Evolutionary conservation across 2,329 filamentous ascomycete genomes (phyloP), one percentile per base, ranked within the genome.

Genomic region (Elsinoe ampelina): DNA sequence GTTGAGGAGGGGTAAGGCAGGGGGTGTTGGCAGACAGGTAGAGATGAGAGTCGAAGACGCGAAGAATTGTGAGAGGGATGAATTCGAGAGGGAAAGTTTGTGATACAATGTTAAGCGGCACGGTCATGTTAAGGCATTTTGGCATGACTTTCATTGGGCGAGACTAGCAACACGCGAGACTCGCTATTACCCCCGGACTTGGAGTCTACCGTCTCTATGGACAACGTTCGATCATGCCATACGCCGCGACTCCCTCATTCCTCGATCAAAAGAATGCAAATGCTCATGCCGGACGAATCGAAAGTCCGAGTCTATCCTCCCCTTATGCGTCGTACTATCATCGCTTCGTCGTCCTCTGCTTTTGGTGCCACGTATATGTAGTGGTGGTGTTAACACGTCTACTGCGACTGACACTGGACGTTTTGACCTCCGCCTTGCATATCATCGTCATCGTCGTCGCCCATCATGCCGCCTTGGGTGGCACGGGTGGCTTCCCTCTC

Each of bases 351-450:
- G n/a, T 30, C 30, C n/a, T 12, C 12, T 22, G 41, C 41, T 8
- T 30, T 7, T 30, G 3, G 26, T 30, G 26, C 26, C 26, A 5
- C 26, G 7, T 3, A 30, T 30, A 30, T 30, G 41, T 45, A 45
- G 26, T 11, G 20, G 7, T 45, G 39, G 15, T 42, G 39, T 22
- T n/a, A 10, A 45, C 2, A n/a, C 63, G 42, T 73, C 82, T 91
- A 93, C 81, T 93, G 88, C 34, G 87, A 89, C 58, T 88, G 87
- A 72, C 88, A 93, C 77, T 93, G 88, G 58, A 93, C 87, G 61
- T 88, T 83, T 77, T 91, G 87, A 50, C 77, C 86, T 60, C 86
- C 85, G 12, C 69, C 71, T 61, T 82, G 79, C 73, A 76, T 75
- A 55, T 77, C 73, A 51, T 75, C 74, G 61, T 87, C 84, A 17